Base-by-base conservation (phyloP, 2,329 filamentous ascomycete species). In the Venturia nashicola region DNA sequence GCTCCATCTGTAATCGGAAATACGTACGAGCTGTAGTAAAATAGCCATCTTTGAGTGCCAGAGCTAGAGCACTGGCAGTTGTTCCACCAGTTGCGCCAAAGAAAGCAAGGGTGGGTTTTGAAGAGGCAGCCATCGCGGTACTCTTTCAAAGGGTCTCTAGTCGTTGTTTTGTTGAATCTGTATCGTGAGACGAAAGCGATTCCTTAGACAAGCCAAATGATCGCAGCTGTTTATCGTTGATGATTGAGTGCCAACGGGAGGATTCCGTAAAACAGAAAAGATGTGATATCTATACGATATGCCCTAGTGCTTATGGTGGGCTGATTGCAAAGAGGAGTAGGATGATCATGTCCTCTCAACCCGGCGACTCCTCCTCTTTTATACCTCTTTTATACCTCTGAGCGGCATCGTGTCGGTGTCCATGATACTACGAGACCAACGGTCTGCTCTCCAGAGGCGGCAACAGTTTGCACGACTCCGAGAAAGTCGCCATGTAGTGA, bases 31-130 rank as follows among this genome's bases (percentile, higher is more conserved):
- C 80, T 57, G 73, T 74, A 66, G 76, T 78, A 64, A 72, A 71
- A 69, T 79, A 74, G 57, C 77, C 77, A 3, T 76, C 76, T 36
- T 74, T 71, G 51, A 83, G 74, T 5, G 79, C 72, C 23, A 71
- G 70, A 27, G 75, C 74, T 20, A 83, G 77, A 55, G 76, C 75
- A 36, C 75, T 68, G 57, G 76, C 72, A 43, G 76, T 74, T 66
- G 76, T 77, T 60, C 79, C 81, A 64, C 79, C 79, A 27, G 80
- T 82, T 32, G 80, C 79, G 59, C 81, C 81, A 66, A 83, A 77
- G 72, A 83, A 82, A 48, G 79, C 77, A 63, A 75, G 34, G 14
- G 62, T 61, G 20, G n/a, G 2, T 18, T 60, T 40, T 34, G 48
- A 16, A 16, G 44, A 27, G n/a, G 61, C 27, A 57, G 61, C 16